Conservation (phyloP, 1,139 yeast genomes). For the Diutina scorzettiae region DNA sequence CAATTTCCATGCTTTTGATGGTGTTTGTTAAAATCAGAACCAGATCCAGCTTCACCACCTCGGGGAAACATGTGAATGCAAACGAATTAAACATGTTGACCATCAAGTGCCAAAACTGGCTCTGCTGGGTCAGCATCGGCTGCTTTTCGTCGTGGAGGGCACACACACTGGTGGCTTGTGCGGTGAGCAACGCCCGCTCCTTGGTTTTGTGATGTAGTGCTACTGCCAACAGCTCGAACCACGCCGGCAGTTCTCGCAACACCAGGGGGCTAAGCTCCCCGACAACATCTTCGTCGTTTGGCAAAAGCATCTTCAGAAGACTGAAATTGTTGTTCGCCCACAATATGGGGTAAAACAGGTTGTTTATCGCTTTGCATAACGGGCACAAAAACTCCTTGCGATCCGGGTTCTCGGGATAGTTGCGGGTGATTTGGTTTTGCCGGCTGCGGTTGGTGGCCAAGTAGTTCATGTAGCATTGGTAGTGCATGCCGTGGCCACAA, state of each 20-base stretch:
- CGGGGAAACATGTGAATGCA: constrained; percentile 29
- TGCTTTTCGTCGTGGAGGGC: constrained; percentile 8
- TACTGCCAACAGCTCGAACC: constrained; percentile 18
- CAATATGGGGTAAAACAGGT: constrained; percentile 67
- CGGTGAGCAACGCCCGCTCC: constrained; percentile 16
- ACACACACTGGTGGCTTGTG: constrained; percentile 19
- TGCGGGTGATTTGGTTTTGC: constrained; percentile 67
- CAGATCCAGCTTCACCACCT: constrained; percentile 25
- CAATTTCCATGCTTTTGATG: constrained; percentile 53
- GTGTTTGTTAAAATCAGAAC: constrained; percentile 35
- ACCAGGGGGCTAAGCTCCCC: background rate
- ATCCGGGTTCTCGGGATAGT: constrained; percentile 63
- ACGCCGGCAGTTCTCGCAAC: constrained; percentile 9
- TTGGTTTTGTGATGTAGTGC: constrained; percentile 17
- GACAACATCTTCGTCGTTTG: background rate
- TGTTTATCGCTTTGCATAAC: constrained; percentile 77
- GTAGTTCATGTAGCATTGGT: constrained; percentile 59
- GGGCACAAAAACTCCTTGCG: constrained; percentile 80
- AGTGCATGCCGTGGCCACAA: constrained; percentile 94
- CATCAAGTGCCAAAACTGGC: constrained; percentile 19
- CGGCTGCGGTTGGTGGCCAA: constrained; percentile 40
- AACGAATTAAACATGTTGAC: constrained; percentile 26
- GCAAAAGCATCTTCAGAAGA: constrained; percentile 9
- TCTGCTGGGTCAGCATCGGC: constrained; percentile 12
- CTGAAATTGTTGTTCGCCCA: constrained; percentile 31